Base-by-base conservation (phyloP, 2,329 filamentous ascomycete genomes). In the Epichloe elymi region DNA sequence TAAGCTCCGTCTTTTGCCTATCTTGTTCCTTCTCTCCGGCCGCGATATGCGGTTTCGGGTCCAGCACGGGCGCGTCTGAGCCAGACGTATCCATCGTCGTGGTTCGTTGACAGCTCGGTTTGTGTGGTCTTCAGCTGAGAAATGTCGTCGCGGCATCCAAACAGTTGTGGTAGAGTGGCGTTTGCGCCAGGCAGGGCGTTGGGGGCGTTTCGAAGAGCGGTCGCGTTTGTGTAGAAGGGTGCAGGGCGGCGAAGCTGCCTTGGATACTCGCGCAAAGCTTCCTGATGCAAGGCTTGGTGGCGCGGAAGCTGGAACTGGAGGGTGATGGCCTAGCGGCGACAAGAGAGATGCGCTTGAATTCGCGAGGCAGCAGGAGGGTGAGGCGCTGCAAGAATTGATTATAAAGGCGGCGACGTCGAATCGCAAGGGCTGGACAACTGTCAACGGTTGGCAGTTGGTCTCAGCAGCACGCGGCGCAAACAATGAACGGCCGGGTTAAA, bases 61-160 rank as follows among this genome's bases (percentile, higher is more conserved):
- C 75, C 61, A 65, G 57, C 57, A 63, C 56, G 54, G 65, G 58
- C 50, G 64, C 61, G 60, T 75, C 68, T 54, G 70, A 63, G 44
- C 63, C 65, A 55, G 73, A 70, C 58, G 74, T 74, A 56, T 74
- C 71, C 75, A 79, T 78, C 61, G 70, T 70, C 71, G 73, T 71
- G 68, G 72, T 73, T 67, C 37, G 42, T 12, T 17, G 20, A 50
- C 33, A 33, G 19, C 12, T 50, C 33, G 19, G n/a, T 15, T 36
- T 53, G 33, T 46, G n/a, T 14, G 14, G 5, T 14, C 38, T 44
- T 15, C n/a, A 20, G 33, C 33, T 46, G 20, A 44, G 10, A 38
- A 33, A 19, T 26, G 17, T 50, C 14, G 42, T 47, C 43, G 47
- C 47, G 30, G 19, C 47, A 50, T 46, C 36, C 40, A 41, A 40